These are phyloP conservation scores for Chlorella sp. DNA, from an alignment of 139 green algal species.

Conservation along the genomic window DNA sequence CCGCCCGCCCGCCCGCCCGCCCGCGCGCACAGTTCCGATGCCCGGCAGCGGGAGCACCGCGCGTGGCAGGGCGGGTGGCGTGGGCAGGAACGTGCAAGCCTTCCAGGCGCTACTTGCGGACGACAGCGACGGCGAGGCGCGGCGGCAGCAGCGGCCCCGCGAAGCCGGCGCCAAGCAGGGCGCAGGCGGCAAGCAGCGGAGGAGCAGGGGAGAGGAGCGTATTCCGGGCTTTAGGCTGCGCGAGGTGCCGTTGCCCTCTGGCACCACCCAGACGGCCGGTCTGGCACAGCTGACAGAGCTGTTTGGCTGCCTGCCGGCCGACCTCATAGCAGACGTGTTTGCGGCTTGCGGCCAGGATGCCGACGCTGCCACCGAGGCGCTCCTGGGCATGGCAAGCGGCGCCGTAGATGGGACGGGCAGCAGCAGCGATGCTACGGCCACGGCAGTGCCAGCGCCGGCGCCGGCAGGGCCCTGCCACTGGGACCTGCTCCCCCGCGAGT, in stretches of 20 bases:
- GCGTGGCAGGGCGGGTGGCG: too few species aligned
- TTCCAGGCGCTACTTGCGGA: too few species aligned
- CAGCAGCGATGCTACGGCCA: neutral
- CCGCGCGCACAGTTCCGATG: too few species aligned
- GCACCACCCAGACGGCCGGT: neutral
- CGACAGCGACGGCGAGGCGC: too few species aligned
- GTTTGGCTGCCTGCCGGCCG: conserved; percentile 2
- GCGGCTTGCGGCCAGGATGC: conserved; percentile 2
- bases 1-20: too few species aligned
- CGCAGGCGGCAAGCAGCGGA: too few species aligned
- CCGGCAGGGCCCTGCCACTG: neutral
- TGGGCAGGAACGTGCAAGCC: too few species aligned
- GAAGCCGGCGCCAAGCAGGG: too few species aligned
- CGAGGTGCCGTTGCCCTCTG: neutral
- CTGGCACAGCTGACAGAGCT: neutral
- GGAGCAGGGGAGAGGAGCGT: too few species aligned
- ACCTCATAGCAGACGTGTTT: conserved; percentile 3
- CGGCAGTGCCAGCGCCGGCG: neutral
- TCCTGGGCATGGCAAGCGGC: conserved; percentile 1
- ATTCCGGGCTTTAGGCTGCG: conserved; percentile 25
- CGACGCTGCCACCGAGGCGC: conserved; percentile 1
- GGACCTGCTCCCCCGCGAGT: conserved; percentile 8
- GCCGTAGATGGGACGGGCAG: too few species aligned
- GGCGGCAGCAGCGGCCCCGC: too few species aligned
- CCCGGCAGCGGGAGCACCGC: too few species aligned